Evolutionary conservation across 2,329 filamentous ascomycete genomes (phyloP).

Genomic region (Hymenoscyphus scutula): DNA sequence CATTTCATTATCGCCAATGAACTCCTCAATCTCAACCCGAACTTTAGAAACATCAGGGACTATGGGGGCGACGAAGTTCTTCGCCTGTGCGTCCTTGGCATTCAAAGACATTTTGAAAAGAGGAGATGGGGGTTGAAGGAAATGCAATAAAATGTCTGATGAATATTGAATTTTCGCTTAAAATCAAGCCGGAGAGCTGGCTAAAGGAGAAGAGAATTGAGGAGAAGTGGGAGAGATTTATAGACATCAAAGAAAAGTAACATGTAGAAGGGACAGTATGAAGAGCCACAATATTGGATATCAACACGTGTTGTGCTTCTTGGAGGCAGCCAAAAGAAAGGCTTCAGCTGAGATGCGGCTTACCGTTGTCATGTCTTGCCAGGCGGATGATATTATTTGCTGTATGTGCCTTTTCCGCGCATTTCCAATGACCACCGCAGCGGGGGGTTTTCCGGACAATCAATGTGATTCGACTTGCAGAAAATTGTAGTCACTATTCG

Average conservation of each 20-base stretch:
- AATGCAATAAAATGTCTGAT: not conserved
- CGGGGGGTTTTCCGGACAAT: not conserved
- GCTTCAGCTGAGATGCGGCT: conserved; percentile 1
- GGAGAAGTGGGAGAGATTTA: not conserved
- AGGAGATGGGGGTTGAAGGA: not conserved
- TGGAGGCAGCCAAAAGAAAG: not conserved
- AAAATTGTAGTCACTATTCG: not conserved
- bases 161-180: not conserved
- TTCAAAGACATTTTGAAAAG: not conserved
- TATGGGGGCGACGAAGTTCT: conserved; percentile 1
- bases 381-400: not conserved
- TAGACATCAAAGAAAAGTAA: not conserved
- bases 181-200: not conserved
- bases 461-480: not conserved
- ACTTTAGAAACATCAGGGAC: conserved; percentile 4
- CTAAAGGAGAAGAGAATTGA: not conserved
- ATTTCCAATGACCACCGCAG: not conserved
- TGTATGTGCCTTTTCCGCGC: not conserved
- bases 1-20: conserved; percentile 8
- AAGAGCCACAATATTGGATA: not conserved
- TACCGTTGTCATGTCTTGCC: not conserved
- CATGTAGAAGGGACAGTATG: not conserved
- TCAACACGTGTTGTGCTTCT: not conserved
- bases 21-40: conserved; percentile 8
- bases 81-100: conserved; percentile 5